Evolutionary conservation across 768 basidiomycete species (phyloP), one percentile per base, ranked within the genome.

Genomic region (Lactifluus pinguis): DNA sequence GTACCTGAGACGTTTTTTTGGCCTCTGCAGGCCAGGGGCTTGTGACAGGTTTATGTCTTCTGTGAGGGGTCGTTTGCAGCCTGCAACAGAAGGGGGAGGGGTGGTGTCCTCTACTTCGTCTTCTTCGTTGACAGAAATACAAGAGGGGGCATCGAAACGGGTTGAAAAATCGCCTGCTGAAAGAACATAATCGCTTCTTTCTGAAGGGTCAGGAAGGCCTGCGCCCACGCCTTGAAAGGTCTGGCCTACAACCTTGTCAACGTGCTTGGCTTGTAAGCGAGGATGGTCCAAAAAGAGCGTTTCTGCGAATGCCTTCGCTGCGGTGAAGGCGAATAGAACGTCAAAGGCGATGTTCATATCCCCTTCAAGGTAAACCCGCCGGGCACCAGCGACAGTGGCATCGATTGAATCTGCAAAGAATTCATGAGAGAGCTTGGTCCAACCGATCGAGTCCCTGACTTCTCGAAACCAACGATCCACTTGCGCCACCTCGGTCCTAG

Each of bases 371-470:
- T 71, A 55, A 1, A 70, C 69, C 2, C 69, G 63, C 39, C 60
- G 67, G 5, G 75, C 74, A 2, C 71, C 68, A 2, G 71, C 68
- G 0, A 72, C 0, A 3, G 68, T 62, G 5, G 71, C 70, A 3
- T 63, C 57, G 3, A 69, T 57, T 4, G 69, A 67, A 0, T 65
- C 69, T 8, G 65, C 57, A 19, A 75, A 69, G 4, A 55, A 58
- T 6, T 49, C 49, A 36, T 30, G 17, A 42, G 51, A 53, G 19
- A 69, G 59, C 15, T 41, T 57, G 36, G 50, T 60, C 68, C 68
- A 69, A 3, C 68, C 68, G 17, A 67, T 61, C 4, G 57, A 49
- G 5, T 68, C 57, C 19, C 68, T 66, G 14, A 59, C 55, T 7
- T 67, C 64, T 42, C 53, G 34, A 29, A 69, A 68, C 68, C 68